phyloP scores from a whole-genome alignment of 1,284 basidiomycete genomes.

The Marasmius oreades region DNA sequence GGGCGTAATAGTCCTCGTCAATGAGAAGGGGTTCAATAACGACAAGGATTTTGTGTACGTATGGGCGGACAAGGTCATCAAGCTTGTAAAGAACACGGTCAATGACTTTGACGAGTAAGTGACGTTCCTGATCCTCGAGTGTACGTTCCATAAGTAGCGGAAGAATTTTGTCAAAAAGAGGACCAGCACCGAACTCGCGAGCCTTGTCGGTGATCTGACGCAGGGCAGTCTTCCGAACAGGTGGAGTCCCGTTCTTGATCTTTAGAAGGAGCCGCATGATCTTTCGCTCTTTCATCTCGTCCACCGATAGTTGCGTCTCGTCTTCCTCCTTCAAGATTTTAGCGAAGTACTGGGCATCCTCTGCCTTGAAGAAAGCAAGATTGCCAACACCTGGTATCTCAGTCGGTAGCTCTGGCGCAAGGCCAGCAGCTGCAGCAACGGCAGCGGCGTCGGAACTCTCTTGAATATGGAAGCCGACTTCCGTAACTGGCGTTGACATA shows the following conservation, averaged over 20 bases:
- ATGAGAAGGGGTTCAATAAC: slow-evolving; percentile 99
- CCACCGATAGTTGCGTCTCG: slow-evolving; percentile 92
- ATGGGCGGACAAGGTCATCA: slow-evolving; percentile 97
- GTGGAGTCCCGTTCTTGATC: slow-evolving; percentile 99
- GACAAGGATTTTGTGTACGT: slow-evolving; percentile 99
- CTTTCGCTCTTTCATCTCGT: slow-evolving; percentile 99
- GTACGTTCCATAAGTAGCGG: slow-evolving; percentile 99
- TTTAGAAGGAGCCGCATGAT: slow-evolving; percentile 99
- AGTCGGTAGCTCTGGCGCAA: slow-evolving; percentile 94
- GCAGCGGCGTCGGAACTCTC: slow-evolving; percentile 89
- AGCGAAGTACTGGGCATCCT: slow-evolving; percentile 97
- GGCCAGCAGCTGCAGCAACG: slow-evolving; percentile 83
- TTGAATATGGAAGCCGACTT: slow-evolving; percentile 93
- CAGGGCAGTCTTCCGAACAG: slow-evolving; percentile 95
- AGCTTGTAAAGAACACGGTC: slow-evolving; percentile 99
- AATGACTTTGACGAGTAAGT: slow-evolving; percentile 98
- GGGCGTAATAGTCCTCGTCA: slow-evolving; percentile 99
- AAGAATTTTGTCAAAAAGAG: slow-evolving; percentile 99
- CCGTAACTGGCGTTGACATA: slow-evolving; percentile 68
- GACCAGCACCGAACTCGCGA: slow-evolving; percentile 96
- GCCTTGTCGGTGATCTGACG: slow-evolving; percentile 99
- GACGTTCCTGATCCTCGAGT: slow-evolving; percentile 97
- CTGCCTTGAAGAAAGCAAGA: slow-evolving; percentile 96
- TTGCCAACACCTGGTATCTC: slow-evolving; percentile 98
- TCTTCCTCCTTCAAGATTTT: slow-evolving; percentile 96